Base-by-base conservation (phyloP, 495 filamentous ascomycete genomes). In the Penicillium flavigenum region DNA sequence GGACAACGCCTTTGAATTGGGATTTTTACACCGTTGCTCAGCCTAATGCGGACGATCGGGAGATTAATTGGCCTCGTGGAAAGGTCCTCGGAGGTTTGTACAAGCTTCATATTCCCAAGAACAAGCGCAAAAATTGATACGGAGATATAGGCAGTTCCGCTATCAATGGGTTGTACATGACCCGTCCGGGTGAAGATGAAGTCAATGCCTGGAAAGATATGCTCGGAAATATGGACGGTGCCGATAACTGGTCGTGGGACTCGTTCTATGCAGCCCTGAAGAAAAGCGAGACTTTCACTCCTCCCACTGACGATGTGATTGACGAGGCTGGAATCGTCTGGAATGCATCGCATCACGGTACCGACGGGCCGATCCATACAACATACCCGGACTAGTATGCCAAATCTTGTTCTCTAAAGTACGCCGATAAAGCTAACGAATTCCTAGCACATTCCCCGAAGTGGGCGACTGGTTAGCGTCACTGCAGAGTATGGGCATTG, bases 321-420 rank as follows among this genome's bases (percentile, higher is more conserved):
- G 46, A 42, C 22, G 66, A 72, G 70, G 81, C 44, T 7, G 65
- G 65, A 9, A 78, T 80, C 34, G 63, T 63, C 3, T 80, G 69
- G 57, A 64, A 79, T 32, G 27, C 54, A 4, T 61, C 59, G 7
- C 62, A 56, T 1, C 78, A 76, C 45, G 78, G 77, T 6, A 64
- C 54, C 12, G 36, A 58, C 7, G 77, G 77, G 1, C 77, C 74
- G 1, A 72, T 86, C 19, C 68, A 82, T 53, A 75, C 77, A 7
- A 73, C 76, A 5, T 86, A 82, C 65, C 80, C 83, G 11, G 73
- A 63, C 36, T 72, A 64, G 69, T 71, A 65, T 12, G 68, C 19
- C 46, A 2, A 47, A 34, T 34, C 17, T 12, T 43, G n/a, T 17
- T 34, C 9, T 31, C 14, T 44, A 1, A 31, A 42, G 24, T 45